Percentiles rank a stretch among this genome's conserved stretches.
Evolutionary conservation across 257 asterid species (phyloP).

Genomic region (Petunia secreta): DNA sequence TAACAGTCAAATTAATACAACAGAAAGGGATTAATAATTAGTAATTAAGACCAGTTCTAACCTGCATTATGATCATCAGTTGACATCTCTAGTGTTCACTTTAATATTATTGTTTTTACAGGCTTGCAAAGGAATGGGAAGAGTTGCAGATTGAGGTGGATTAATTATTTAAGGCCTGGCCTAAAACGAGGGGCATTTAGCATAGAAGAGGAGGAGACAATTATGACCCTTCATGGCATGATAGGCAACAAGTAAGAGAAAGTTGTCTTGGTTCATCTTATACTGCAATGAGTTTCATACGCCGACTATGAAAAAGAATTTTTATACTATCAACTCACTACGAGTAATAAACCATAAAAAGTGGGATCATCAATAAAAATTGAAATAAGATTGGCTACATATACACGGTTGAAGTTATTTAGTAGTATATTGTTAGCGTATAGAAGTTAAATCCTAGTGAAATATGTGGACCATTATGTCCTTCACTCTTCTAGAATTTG

Average conservation of each 20-base stretch:
- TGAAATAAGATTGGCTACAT: too few relatives aligned
- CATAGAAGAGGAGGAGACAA: conserved; percentile 57
- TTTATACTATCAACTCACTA: neutral
- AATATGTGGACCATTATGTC: neutral
- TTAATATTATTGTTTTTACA: conserved; percentile 30
- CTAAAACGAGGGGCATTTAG: conserved; percentile 67
- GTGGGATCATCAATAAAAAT: too few relatives aligned
- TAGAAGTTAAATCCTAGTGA: too few relatives aligned
- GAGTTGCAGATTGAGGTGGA: conserved; percentile 91
- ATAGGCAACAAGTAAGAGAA: conserved; percentile 85
- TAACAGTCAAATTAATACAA: neutral
- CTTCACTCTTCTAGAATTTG: neutral
- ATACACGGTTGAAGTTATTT: too few relatives aligned
- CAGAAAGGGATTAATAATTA: conserved; percentile 16
- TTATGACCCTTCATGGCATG: conserved; percentile 65
- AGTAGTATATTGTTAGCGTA: too few relatives aligned
- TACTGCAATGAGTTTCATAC: neutral
- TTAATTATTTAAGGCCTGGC: conserved; percentile 83
- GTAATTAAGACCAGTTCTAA: neutral
- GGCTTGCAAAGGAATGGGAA: conserved; percentile 80
- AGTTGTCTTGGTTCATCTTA: neutral
- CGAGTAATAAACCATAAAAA: too few relatives aligned
- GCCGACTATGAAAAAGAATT: too few relatives aligned
- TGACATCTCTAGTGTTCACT: neutral
- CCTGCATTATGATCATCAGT: neutral